Base-by-base conservation (phyloP, 192 early-diverging fungal genomes). In the Rhizoclosmatium globosum region DNA sequence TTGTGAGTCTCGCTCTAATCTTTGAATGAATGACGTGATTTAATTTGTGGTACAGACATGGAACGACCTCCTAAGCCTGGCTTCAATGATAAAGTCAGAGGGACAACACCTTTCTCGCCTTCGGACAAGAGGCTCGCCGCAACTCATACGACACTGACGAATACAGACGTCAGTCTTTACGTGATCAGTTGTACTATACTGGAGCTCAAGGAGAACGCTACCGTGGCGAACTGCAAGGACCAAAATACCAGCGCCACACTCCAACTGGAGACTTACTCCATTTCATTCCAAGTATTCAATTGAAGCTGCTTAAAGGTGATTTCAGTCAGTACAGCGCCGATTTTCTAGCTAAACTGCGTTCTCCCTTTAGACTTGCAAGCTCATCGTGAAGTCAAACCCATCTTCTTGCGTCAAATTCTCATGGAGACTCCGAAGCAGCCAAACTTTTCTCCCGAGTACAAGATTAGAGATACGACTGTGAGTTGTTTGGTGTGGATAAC, bases 221-320 rank as follows among this genome's bases (percentile, higher is more conserved):
- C 50, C 21, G 19, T 39, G 72, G 72, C 0, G 72, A 74, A 13
- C 4, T 62, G 45, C 60, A 62, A 47, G 72, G 72, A 1, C 72
- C 72, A 3, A 39, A 59, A 58, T 74, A 45, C 38, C 44, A 62
- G 19, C 72, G 46, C 13, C 69, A 48, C 47, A 68, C 41, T 60
- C 76, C 80, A 21, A 65, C 66, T 21, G 85, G 86, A 38, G 85
- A 84, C 61, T 71, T 89, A 6, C 43, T 91, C 45, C 87, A 91
- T 47, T 91, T 89, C 73, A 89, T 91, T 64, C 89, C 89, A 0
- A 75, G 75, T 13, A 86, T 86, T 76, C 87, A 89, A 47, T 79
- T 91, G 2, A 91, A 91, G 79, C 67, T 91, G 3, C 56, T 91
- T 47, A 89, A 87, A 87, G 89, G 89, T 87, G 78, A 43, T 23